These are phyloP conservation scores for Tarenaya hassleriana DNA, from an alignment of 345 rosid species.

Conservation along the genomic window DNA sequence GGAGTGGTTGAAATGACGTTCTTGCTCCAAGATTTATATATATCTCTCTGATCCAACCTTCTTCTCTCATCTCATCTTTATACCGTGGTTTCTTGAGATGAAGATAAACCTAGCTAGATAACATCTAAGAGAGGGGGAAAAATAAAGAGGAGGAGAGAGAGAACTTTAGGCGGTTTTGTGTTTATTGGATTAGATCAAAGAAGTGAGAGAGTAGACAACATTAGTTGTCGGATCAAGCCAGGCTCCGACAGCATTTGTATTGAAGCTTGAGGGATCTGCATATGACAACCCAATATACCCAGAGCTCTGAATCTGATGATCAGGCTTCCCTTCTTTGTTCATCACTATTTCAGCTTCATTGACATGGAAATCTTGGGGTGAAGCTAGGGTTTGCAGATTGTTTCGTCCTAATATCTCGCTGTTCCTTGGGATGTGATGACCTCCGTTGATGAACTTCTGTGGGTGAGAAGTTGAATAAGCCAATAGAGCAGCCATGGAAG, in stretches of 20 bases:
- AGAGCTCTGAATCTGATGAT: slow-evolving; percentile 26
- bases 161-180: slow-evolving; percentile 13
- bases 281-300: slow-evolving; percentile 24
- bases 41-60: slow-evolving; percentile 82
- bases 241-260: slow-evolving; percentile 33
- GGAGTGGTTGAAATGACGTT: slow-evolving; percentile 29
- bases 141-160: slow-evolving; percentile 36
- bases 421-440: background rate
- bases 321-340: slow-evolving; percentile 43
- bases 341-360: slow-evolving; percentile 17
- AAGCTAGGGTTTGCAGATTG: slow-evolving; percentile 33
- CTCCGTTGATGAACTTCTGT: slow-evolving; percentile 37
- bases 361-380: slow-evolving; percentile 48
- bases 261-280: slow-evolving; percentile 47
- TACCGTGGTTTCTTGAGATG: background rate
- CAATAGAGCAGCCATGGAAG: slow-evolving; percentile 41
- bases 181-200: slow-evolving; percentile 49
- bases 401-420: slow-evolving; percentile 32
- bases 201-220: slow-evolving; percentile 66
- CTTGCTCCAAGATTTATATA: slow-evolving; percentile 64
- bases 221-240: slow-evolving; percentile 71
- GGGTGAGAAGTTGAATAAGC: slow-evolving; percentile 48
- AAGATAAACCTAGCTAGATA: slow-evolving; percentile 32
- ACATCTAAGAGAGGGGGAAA: background rate
- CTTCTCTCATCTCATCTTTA: slow-evolving; percentile 49